A percentile compares a stretch with the other conserved stretches of the same genome.
Evolutionary conservation across 2,329 filamentous ascomycete species (phyloP).

Genomic region (Epichloe amarillans): DNA sequence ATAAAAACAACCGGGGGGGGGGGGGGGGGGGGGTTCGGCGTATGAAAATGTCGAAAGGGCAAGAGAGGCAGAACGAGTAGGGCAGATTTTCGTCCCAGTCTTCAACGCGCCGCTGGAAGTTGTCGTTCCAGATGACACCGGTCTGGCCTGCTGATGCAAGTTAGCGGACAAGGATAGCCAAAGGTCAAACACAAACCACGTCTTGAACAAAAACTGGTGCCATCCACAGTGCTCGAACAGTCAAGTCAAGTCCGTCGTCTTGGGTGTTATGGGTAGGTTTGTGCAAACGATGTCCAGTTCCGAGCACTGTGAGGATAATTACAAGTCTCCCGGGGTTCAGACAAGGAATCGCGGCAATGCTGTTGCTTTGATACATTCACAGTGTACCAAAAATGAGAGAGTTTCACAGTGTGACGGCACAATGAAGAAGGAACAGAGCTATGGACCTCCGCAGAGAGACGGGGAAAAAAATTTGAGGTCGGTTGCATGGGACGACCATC

Average conservation of each 20-base stretch:
- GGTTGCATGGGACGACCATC: background rate
- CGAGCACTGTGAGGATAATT: background rate
- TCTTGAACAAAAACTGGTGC: background rate
- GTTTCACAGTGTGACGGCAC: background rate
- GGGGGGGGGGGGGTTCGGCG: too few species aligned
- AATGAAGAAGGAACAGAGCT: background rate
- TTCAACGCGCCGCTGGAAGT: background rate
- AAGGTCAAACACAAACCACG: background rate
- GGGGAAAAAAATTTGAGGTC: background rate
- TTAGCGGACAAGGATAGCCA: background rate
- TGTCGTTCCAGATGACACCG: background rate
- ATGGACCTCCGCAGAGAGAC: background rate
- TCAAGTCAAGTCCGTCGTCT: background rate
- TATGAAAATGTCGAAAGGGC: background rate
- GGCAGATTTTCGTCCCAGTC: background rate
- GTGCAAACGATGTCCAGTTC: background rate
- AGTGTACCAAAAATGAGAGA: background rate
- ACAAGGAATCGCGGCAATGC: background rate
- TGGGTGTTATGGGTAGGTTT: background rate
- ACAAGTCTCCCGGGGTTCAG: background rate
- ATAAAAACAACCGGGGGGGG: too few species aligned
- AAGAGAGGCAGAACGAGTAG: background rate
- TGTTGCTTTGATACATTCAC: constrained; percentile 1
- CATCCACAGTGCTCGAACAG: background rate
- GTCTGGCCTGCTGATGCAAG: background rate